phyloP scores from a whole-genome alignment of 768 basidiomycete genomes.

The Macrolepiota albuminosa region DNA sequence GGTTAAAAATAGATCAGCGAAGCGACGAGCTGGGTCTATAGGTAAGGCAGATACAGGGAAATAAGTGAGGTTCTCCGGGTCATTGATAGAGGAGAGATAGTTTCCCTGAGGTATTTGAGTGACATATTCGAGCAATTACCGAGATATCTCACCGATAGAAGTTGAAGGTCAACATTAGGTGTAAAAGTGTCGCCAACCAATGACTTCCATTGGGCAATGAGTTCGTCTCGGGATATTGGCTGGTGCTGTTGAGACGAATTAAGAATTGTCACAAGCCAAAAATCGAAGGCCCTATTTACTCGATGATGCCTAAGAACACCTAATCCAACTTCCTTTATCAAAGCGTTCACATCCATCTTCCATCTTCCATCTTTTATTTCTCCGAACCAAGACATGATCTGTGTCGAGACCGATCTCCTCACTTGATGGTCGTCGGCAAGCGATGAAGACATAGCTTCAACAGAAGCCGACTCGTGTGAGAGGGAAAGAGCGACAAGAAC shows the following conservation, averaged over 20 bases:
- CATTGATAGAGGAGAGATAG: slow-evolving; percentile 49
- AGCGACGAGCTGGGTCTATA: slow-evolving; percentile 72
- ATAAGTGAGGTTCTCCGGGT: slow-evolving; percentile 48
- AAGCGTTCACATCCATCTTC: slow-evolving; percentile 55
- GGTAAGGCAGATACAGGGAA: slow-evolving; percentile 77
- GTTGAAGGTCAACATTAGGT: slow-evolving; percentile 48
- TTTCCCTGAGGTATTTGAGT: slow-evolving; percentile 53
- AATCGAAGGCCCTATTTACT: slow-evolving; percentile 28
- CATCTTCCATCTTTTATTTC: slow-evolving; percentile 49
- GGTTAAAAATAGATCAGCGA: slow-evolving; percentile 84
- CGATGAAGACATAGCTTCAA: slow-evolving; percentile 53
- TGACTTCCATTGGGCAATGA: slow-evolving; percentile 65
- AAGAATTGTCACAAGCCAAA: background rate
- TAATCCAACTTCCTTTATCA: slow-evolving; percentile 74
- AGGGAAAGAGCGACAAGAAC: slow-evolving; percentile 62
- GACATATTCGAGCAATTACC: background rate
- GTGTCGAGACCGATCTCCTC: slow-evolving; percentile 49
- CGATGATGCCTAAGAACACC: slow-evolving; percentile 62
- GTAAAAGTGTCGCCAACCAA: slow-evolving; percentile 79
- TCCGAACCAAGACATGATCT: slow-evolving; percentile 86
- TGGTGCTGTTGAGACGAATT: slow-evolving; percentile 42
- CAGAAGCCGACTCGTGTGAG: slow-evolving; percentile 43
- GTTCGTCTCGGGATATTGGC: slow-evolving; percentile 47
- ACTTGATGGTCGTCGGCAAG: slow-evolving; percentile 76
- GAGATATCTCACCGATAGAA: slow-evolving; percentile 57